Evolutionary conservation across 2,329 filamentous ascomycete species (phyloP).

Genomic region (Mycocentrospora acerina): DNA sequence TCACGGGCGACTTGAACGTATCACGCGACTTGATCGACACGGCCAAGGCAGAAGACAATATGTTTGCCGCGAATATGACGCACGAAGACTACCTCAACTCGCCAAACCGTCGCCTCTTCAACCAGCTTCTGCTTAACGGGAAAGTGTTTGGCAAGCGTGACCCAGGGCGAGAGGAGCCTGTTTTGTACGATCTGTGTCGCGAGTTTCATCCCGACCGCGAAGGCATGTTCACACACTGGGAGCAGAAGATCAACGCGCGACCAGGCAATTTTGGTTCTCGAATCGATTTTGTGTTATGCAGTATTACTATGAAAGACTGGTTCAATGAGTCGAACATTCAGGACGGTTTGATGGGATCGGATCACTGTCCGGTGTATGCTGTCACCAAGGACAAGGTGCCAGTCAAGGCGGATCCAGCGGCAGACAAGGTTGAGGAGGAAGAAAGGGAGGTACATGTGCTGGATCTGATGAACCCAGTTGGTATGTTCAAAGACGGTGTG

Average conservation of each 20-base stretch:
- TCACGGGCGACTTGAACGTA: conserved; percentile 90
- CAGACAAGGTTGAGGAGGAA: conserved; percentile 36
- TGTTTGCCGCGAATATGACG: conserved; percentile 69
- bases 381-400: conserved; percentile 65
- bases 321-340: conserved; percentile 83
- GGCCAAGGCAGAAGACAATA: conserved; percentile 69
- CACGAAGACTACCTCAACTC: conserved; percentile 71
- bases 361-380: conserved; percentile 93
- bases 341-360: conserved; percentile 88
- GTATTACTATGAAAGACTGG: conserved; percentile 75
- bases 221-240: conserved; percentile 98
- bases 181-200: conserved; percentile 82
- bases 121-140: conserved; percentile 78
- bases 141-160: conserved; percentile 68
- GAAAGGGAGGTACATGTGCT: conserved; percentile 57
- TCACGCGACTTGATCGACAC: conserved; percentile 69
- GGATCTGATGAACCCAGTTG: conserved; percentile 77
- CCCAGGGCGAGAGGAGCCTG: conserved; percentile 66
- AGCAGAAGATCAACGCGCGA: conserved; percentile 91
- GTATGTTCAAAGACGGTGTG: conserved; percentile 68
- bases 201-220: conserved; percentile 74
- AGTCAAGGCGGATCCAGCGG: conserved; percentile 20
- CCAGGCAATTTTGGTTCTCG: conserved; percentile 90
- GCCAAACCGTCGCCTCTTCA: conserved; percentile 76
- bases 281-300: conserved; percentile 93